These are phyloP conservation scores for Cystoderma amianthinum DNA, from an alignment of 768 basidiomycete species.

Conservation along the genomic window DNA sequence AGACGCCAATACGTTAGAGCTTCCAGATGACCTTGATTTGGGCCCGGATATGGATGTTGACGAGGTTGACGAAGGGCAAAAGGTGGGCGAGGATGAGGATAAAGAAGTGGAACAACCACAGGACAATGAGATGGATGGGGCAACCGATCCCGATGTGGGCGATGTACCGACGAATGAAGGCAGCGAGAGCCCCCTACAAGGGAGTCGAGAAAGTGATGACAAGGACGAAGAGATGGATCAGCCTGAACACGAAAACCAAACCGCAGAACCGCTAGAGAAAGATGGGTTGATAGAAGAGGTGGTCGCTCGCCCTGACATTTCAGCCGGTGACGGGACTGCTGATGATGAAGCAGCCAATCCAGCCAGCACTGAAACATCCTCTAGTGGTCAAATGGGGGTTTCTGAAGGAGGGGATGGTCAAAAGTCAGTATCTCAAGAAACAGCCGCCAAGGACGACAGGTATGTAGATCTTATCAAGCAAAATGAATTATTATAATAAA, in stretches of 20 bases:
- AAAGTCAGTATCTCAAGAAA: constrained; percentile 18
- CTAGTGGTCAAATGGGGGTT: constrained; percentile 22
- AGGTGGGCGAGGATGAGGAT: constrained; percentile 8
- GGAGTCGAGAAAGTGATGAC: constrained; percentile 8
- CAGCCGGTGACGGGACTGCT: constrained; percentile 30
- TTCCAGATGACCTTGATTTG: constrained; percentile 83
- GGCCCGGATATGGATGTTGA: constrained; percentile 30
- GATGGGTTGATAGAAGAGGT: constrained; percentile 22
- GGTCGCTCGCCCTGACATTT: constrained; percentile 35
- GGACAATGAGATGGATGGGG: constrained; percentile 20
- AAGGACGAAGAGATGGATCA: constrained; percentile 18
- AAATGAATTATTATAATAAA: neutral
- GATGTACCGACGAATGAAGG: constrained; percentile 12
- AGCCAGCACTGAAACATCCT: constrained; percentile 21
- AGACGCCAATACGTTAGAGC: constrained; percentile 78
- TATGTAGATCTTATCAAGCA: constrained; percentile 12
- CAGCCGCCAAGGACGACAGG: constrained; percentile 21
- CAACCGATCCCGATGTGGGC: constrained; percentile 15
- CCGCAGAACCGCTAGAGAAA: constrained; percentile 20
- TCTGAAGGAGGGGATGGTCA: constrained; percentile 20
- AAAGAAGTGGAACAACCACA: constrained; percentile 7
- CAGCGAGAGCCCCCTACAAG: constrained; percentile 10
- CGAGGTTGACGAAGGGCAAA: constrained; percentile 17
- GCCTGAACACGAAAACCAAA: constrained; percentile 17
- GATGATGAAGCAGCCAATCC: constrained; percentile 21